phyloP scores from a whole-genome alignment of 164 flowering plant genomes.

The Houttuynia cordata region DNA sequence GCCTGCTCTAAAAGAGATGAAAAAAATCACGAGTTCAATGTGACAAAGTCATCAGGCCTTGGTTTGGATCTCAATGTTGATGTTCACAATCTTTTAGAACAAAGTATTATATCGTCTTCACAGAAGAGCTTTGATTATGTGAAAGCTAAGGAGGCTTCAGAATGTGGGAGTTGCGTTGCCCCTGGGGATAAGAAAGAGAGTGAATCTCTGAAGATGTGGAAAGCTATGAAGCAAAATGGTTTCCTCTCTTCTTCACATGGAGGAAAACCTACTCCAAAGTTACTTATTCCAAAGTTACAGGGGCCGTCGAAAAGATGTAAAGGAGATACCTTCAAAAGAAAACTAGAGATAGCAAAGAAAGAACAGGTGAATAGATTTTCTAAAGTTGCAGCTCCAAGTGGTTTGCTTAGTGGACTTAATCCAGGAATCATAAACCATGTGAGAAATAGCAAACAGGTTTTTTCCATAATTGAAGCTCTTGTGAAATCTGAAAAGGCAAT shows the following conservation, averaged over 20 bases:
- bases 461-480: constrained; percentile 78
- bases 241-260: constrained; percentile 56
- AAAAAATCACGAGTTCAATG: constrained; percentile 5
- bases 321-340: constrained; percentile 44
- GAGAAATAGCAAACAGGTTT: constrained; percentile 89
- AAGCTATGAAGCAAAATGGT: constrained; percentile 82
- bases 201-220: constrained; percentile 53
- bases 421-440: constrained; percentile 96
- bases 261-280: no score
- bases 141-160: constrained; percentile 41
- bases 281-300: constrained; percentile 48
- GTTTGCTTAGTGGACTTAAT: constrained; percentile 70
- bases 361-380: constrained; percentile 77
- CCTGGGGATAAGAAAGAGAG: constrained; percentile 49
- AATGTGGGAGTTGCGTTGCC: constrained; percentile 55
- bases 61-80: constrained; percentile 49
- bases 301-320: constrained; percentile 39
- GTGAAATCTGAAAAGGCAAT: constrained; percentile 47
- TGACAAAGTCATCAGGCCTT: constrained; percentile 17
- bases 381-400: constrained; percentile 90
- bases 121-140: constrained; percentile 16
- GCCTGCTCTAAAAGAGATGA: constrained; percentile 8
- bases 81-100: constrained; percentile 28
- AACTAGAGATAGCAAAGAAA: constrained; percentile 72
- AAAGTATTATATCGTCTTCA: constrained; percentile 23